A percentile compares a stretch with the other conserved stretches of the same genome.
phyloP scores from a whole-genome alignment of 768 basidiomycete species.

The Mycena vitilis region DNA sequence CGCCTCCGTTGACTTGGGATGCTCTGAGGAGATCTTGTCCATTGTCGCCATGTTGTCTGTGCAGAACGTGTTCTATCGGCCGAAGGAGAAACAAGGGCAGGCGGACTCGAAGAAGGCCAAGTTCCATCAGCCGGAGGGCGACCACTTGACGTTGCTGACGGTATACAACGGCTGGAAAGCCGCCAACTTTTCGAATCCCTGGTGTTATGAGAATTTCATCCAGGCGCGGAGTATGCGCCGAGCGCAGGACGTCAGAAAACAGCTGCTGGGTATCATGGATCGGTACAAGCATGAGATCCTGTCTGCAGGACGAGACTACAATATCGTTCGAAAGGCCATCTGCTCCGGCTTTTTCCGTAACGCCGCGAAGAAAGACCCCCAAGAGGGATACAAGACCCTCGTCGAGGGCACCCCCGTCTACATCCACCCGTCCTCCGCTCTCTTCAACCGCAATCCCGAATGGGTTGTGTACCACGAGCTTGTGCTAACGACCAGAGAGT shows the following conservation, averaged over 20 bases:
- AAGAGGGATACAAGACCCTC: constrained; percentile 98
- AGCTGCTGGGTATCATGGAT: constrained; percentile 98
- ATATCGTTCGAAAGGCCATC: constrained; percentile 92
- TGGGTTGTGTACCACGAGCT: constrained; percentile 97
- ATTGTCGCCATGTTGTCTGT: constrained; percentile 98
- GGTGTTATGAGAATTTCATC: constrained; percentile 99
- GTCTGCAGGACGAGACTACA: constrained; percentile 93
- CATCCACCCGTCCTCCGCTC: constrained; percentile 95
- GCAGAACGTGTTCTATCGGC: constrained; percentile 96
- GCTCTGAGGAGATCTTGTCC: constrained; percentile 97
- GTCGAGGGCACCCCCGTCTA: constrained; percentile 99
- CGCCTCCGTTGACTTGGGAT: constrained; percentile 95
- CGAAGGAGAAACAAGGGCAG: constrained; percentile 99
- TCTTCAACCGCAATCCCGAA: constrained; percentile 97
- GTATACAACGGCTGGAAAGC: constrained; percentile 99
- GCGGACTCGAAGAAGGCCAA: constrained; percentile 99
- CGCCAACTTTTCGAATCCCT: constrained; percentile 96
- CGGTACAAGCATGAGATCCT: constrained; percentile 98
- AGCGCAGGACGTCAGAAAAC: constrained; percentile 98
- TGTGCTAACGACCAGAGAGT: constrained; percentile 95
- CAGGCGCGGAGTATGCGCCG: constrained; percentile 97
- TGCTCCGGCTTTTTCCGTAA: constrained; percentile 98
- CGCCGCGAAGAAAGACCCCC: constrained; percentile 98
- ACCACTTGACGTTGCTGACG: constrained; percentile 90
- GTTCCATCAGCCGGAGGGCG: constrained; percentile 99